These are phyloP conservation scores for Oryza coarctata DNA, from an alignment of 176 grass and related monocot genomes.

Conservation along the genomic window DNA sequence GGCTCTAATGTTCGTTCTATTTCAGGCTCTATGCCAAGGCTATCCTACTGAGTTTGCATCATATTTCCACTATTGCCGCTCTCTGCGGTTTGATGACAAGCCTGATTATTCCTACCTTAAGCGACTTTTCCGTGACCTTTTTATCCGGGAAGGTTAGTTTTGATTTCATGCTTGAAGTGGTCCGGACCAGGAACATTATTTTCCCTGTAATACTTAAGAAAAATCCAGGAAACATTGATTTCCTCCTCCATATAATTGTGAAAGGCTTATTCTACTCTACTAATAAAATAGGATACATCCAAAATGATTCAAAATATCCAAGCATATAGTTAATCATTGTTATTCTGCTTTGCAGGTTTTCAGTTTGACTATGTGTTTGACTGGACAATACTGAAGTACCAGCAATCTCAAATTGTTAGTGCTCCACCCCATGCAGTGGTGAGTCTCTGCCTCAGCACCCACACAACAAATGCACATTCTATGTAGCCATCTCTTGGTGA, in stretches of 20 bases:
- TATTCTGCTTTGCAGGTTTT: slow-evolving; percentile 71
- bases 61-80: slow-evolving; percentile 97
- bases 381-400: slow-evolving; percentile 97
- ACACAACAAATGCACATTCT: slow-evolving; percentile 1
- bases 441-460: slow-evolving; percentile 10
- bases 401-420: slow-evolving; percentile 91
- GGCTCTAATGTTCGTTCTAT: slow-evolving; percentile 27
- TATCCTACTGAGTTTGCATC: slow-evolving; percentile 94
- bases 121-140: slow-evolving; percentile 91
- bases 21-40: slow-evolving; percentile 77
- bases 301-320: slow-evolving; percentile 3
- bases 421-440: slow-evolving; percentile 69
- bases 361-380: slow-evolving; percentile 99
- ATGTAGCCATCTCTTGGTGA: background rate
- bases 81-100: slow-evolving; percentile 85
- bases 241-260: background rate
- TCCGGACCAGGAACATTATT: background rate
- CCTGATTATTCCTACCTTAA: slow-evolving; percentile 99
- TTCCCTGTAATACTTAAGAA: background rate
- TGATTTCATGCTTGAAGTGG: background rate
- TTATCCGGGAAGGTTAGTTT: slow-evolving; percentile 87
- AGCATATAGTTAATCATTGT: background rate
- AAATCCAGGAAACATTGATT: background rate
- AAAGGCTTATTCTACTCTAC: background rate
- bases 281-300: background rate